Evolutionary conservation across 2,329 filamentous ascomycete genomes (phyloP).

Genomic region (Clonostachys chloroleuca): DNA sequence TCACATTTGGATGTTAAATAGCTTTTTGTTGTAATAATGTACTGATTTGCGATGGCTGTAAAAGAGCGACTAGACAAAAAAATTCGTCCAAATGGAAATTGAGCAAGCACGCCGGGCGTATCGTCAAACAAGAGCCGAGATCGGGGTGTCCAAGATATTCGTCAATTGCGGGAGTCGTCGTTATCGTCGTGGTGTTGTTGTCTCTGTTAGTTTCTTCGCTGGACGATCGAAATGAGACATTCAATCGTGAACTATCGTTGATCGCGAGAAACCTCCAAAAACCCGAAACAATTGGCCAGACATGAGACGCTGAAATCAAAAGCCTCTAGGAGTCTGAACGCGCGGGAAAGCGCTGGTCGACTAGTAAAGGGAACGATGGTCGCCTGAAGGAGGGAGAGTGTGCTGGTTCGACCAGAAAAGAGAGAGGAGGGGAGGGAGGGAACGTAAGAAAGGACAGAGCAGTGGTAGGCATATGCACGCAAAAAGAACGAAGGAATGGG

Average conservation of each 20-base stretch:
- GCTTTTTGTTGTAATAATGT: conserved; percentile 11
- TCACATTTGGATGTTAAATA: background rate
- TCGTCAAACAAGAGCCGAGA: background rate
- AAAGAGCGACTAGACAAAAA: conserved; percentile 42
- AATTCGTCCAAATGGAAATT: conserved; percentile 27
- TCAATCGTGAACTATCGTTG: conserved; percentile 1
- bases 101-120: conserved; percentile 3
- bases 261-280: conserved; percentile 1
- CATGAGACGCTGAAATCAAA: background rate
- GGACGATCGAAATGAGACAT: background rate
- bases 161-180: conserved; percentile 1
- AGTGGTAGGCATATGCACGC: background rate
- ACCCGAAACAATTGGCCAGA: background rate
- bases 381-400: conserved; percentile 5
- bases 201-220: too few relatives aligned
- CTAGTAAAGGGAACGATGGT: conserved; percentile 7
- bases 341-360: conserved; percentile 4
- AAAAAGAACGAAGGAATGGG: background rate
- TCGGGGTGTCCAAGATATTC: background rate
- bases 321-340: background rate
- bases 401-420: background rate
- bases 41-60: conserved; percentile 13
- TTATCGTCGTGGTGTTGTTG: background rate
- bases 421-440: conserved; percentile 1
- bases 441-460: conserved; percentile 1